Base-by-base conservation (phyloP, 495 filamentous ascomycete species). In the Parachaetomium inaequale region DNA sequence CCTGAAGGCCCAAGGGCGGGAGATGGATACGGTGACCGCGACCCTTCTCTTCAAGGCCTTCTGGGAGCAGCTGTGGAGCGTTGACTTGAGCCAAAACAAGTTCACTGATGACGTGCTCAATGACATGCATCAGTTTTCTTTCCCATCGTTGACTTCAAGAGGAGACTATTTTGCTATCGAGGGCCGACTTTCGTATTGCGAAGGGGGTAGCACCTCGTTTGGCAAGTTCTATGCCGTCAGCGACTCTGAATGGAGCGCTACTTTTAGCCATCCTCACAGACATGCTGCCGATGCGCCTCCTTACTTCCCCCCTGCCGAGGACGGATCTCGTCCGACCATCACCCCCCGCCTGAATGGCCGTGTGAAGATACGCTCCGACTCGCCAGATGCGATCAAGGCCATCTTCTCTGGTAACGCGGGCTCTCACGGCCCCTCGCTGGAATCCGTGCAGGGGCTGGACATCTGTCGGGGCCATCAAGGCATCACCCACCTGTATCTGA, bases 11-110 rank as follows among this genome's bases (percentile, higher is more conserved):
- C 65, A 64, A 29, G 71, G 74, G 14, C 70, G 71, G 6, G 73
- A 76, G 56, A 64, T 80, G 57, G 75, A 76, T 42, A 71, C 78
- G 40, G 7, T 32, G 4, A 66, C 67, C 0, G 72, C 71, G 0
- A 46, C 28, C 17, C 28, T 70, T 17, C 63, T 81, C 17, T 63
- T 77, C 47, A 32, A 57, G 45, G 45, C 64, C 0, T 76, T 80
- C 40, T 25, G 58, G 21, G 49, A 56, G 10, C 76, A 73, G 23
- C 57, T 81, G 21, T 81, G 78, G 79, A 79, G 79, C 57, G 56
- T 82, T 11, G 78, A 82, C 40, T 59, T 82, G 1, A 78, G 71
- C 61, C 29, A 71, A n/a, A 82, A 81, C 56, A 71, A 65, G 7
- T 59, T 81, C 12, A 70, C 74, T 0, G 74, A 79, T 62, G 58